Base-by-base conservation (phyloP, 2,329 filamentous ascomycete species). In the Phaeoacremonium minimum region DNA sequence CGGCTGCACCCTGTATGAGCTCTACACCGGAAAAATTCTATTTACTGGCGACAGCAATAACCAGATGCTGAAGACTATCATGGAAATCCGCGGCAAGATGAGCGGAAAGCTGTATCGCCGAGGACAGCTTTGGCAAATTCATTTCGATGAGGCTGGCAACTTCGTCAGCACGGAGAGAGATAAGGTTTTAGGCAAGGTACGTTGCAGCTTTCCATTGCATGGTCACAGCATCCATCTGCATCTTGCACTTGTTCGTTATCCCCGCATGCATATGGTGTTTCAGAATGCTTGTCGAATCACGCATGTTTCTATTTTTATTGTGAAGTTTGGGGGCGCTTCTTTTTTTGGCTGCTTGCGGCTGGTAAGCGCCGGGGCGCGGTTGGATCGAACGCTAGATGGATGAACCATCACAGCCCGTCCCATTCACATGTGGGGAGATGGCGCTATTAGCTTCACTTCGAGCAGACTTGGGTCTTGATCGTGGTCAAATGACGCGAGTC, bases 1-100 rank as follows among this genome's bases (percentile, higher is more conserved):
- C 47, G 94, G 93, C 26, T 98, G 93, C 64, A 98, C 93, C 1
- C 72, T 97, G 18, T 98, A 95, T 60, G 93, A 98, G 64, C 72
- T 98, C 28, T 97, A 95, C 67, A 97, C 93, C 1, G 93, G 93
- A 53, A 95, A 96, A 60, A 97, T 98, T 40, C 72, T 98, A 19
- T 98, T 98, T 59, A 89, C 88, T 1, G 93, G 93, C 41, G 80
- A 87, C 46, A 93, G 87, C 65, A 98, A 98, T 69, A 98, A 98
- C 56, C 89, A 95, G 66, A 98, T 98, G 93, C 77, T 98, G 42
- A 86, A 87, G 45, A 83, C 85, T 15, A 95, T 98, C 50, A 95
- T 96, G 82, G 91, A 98, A 57, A 89, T 91, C 50, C 83, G 94
- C 32, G 93, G 93, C 52, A 94, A 90, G 61, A 83, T 96, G 45